A percentile compares a stretch with the other conserved stretches of the same genome.
Evolutionary conservation across 192 early-diverging fungal genomes (phyloP).

Genomic region (Dissophora ornata): DNA sequence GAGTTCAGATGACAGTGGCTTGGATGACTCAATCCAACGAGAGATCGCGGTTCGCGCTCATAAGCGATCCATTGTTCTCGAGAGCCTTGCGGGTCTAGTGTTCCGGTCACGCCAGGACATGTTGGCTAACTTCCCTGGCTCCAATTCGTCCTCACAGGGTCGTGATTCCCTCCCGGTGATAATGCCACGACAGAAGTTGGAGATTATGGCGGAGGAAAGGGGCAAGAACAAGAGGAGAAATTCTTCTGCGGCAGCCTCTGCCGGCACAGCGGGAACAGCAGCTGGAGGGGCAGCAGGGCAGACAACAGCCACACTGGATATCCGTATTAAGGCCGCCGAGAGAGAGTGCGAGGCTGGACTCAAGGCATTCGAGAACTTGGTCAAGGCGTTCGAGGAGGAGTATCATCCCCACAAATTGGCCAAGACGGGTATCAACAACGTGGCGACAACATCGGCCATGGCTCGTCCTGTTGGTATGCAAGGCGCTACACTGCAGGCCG

Average conservation of each 20-base stretch:
- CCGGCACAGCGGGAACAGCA: background rate
- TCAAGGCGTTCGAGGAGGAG: constrained; percentile 28
- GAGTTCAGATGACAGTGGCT: background rate
- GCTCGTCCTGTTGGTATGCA: too few relatives aligned
- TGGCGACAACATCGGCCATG: too few relatives aligned
- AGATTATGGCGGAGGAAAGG: background rate
- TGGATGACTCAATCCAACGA: background rate
- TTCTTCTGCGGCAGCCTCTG: background rate
- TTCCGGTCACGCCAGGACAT: constrained; percentile 25
- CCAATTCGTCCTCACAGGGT: background rate
- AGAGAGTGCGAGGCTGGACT: constrained; percentile 16
- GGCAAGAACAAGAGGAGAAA: constrained; percentile 21
- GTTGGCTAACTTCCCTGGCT: background rate
- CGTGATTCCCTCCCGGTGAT: background rate
- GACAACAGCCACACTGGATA: background rate
- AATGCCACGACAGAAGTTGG: background rate
- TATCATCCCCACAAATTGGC: background rate
- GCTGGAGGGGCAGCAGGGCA: background rate
- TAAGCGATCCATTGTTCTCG: constrained; percentile 14
- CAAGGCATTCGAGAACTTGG: constrained; percentile 40
- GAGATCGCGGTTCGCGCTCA: constrained; percentile 14
- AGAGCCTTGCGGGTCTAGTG: constrained; percentile 16
- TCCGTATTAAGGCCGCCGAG: constrained; percentile 6
- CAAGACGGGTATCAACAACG: background rate
- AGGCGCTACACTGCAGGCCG: background rate